Conservation (phyloP, 331 rosid species). For the Ulmus americana region DNA sequence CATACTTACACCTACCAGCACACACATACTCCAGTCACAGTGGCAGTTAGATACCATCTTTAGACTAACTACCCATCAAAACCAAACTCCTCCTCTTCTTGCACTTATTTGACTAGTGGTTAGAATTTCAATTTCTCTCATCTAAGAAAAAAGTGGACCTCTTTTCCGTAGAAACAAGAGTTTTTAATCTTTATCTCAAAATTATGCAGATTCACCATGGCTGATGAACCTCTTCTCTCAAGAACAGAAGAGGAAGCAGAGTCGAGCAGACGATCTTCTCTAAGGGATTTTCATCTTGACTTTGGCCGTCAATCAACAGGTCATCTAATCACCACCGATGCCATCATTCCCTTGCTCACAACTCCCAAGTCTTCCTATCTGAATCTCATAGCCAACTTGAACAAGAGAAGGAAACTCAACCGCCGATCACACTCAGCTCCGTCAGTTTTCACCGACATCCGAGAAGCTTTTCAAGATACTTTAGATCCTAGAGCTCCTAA, state of each 20-base stretch:
- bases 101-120: neutral
- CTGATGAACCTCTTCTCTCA: constrained; percentile 34
- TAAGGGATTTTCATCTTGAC: neutral
- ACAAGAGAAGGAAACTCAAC: constrained; percentile 23
- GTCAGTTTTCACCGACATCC: constrained; percentile 28
- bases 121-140: neutral
- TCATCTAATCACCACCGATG: constrained; percentile 32
- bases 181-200: neutral
- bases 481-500: constrained; percentile 24
- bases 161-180: too few relatives aligned
- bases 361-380: constrained; percentile 31
- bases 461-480: constrained; percentile 17
- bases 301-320: constrained; percentile 23
- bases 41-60: too few relatives aligned
- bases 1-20: too few relatives aligned
- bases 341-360: constrained; percentile 24
- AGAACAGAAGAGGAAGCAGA: constrained; percentile 9
- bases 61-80: too few relatives aligned
- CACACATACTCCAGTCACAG: too few relatives aligned
- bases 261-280: constrained; percentile 12
- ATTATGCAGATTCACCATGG: constrained; percentile 16
- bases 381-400: constrained; percentile 45
- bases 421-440: constrained; percentile 59
- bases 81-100: neutral
- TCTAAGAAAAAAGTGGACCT: neutral